Evolutionary conservation across 2,329 filamentous ascomycete genomes (phyloP), one percentile per base, ranked within the genome.

Genomic region (Aureobasidium subglaciale): DNA sequence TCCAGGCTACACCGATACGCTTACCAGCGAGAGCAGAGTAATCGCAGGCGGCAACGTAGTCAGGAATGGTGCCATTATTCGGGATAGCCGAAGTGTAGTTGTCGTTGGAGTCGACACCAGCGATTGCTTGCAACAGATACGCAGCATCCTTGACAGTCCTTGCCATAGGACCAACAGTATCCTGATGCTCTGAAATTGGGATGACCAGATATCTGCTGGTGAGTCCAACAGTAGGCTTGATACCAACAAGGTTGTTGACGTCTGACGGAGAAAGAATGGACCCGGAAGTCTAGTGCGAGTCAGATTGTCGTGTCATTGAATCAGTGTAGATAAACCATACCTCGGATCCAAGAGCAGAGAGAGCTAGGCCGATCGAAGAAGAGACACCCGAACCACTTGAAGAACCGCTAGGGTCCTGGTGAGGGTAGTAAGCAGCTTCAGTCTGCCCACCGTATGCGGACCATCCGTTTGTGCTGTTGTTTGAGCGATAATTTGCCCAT

Each of bases 221-320:
- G 3, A 87, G 71, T 0, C 84, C 85, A 1, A 86, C 80, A 0
- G 83, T 85, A 1, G 84, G 82, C 64, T 84, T 85, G 65, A 88
- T 83, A 1, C 82, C 85, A 0, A 86, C 84, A 1, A 87, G 65
- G 56, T 84, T 85, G 70, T 81, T 86, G 5, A 70, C 61, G 22
- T 75, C 63, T 16, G 70, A 71, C 0, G 86, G 85, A 9, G 73
- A 75, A 4, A 86, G 64, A 54, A 88, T 86, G 16, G 79, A 84
- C 3, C 84, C 85, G 58, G 75, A 75, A 0, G 85, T 87, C 67
- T 75, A 25, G 24, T 9, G n/a, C 15, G 11, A 20, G 29, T 53
- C 29, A 29, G 34, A 18, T 13, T 16, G n/a, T 24, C 30, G 25
- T 25, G 9, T 20, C 37, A 25, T 16, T 9, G 22, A 15, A 15